Conservation (phyloP, 306 rosid species). For the Canavalia gladiata region DNA sequence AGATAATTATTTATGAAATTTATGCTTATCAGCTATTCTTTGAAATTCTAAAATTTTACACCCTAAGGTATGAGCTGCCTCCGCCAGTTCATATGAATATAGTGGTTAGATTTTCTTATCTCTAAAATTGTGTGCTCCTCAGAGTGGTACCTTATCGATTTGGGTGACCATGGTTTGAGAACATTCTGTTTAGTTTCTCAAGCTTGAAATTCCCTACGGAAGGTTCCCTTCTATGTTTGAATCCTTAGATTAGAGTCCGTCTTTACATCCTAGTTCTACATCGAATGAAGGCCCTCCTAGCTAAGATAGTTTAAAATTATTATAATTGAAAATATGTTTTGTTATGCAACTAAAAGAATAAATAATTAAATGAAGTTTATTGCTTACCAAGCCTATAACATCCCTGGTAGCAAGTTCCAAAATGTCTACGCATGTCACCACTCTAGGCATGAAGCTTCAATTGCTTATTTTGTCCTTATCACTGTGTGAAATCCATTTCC, state of each 20-base stretch:
- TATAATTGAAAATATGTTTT: too few relatives aligned
- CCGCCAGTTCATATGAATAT: too few relatives aligned
- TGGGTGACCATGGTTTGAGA: constrained; percentile 59
- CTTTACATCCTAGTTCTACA: constrained; percentile 83
- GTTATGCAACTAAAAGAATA: too few relatives aligned
- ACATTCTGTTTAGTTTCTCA: constrained; percentile 61
- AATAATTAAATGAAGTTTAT: too few relatives aligned
- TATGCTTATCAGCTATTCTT: too few relatives aligned
- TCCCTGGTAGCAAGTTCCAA: constrained; percentile 85
- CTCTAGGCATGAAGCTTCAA: constrained; percentile 72
- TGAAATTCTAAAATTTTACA: too few relatives aligned
- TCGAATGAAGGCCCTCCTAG: constrained; percentile 78
- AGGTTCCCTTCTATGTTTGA: constrained; percentile 67
- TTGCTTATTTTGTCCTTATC: constrained; percentile 74
- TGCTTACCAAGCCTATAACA: constrained; percentile 66
- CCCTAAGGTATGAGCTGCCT: too few relatives aligned
- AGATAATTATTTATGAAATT: too few relatives aligned
- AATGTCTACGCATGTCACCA: constrained; percentile 85
- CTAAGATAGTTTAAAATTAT: too few relatives aligned
- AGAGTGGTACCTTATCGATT: constrained; percentile 76
- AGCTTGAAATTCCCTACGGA: constrained; percentile 68
- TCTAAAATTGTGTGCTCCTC: constrained; percentile 97
- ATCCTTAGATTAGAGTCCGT: constrained; percentile 70
- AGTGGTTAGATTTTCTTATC: too few relatives aligned
- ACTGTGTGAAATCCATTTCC: constrained; percentile 97